phyloP scores from a whole-genome alignment of 2,329 filamentous ascomycete genomes.

The Penicillium nordicum region DNA sequence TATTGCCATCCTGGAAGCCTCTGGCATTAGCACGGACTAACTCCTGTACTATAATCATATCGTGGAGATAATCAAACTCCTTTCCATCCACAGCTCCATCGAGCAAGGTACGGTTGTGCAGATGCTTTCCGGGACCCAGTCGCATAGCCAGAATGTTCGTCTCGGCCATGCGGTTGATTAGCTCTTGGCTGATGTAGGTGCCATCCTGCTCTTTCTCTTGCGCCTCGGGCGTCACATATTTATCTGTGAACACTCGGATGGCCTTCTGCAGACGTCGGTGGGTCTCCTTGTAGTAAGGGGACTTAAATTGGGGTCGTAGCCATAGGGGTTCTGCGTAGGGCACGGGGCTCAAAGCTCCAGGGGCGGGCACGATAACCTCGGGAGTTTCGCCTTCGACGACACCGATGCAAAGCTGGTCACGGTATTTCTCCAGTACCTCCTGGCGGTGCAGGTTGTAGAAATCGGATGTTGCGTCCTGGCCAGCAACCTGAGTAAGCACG shows the following conservation, averaged over 20 bases:
- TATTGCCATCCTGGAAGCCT: conserved; percentile 82
- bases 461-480: conserved; percentile 73
- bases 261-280: conserved; percentile 67
- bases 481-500: conserved; percentile 76
- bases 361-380: conserved; percentile 65
- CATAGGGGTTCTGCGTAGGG: conserved; percentile 85
- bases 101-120: conserved; percentile 67
- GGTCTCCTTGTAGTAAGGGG: conserved; percentile 74
- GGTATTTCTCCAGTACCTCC: conserved; percentile 80
- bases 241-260: conserved; percentile 69
- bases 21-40: conserved; percentile 66
- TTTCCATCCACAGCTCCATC: conserved; percentile 69
- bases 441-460: conserved; percentile 93
- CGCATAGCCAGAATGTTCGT: conserved; percentile 76
- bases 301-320: conserved; percentile 73
- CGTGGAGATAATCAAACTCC: conserved; percentile 85
- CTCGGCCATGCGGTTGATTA: conserved; percentile 76
- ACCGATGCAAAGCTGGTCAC: conserved; percentile 67
- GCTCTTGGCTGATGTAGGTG: conserved; percentile 63
- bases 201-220: conserved; percentile 72
- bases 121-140: conserved; percentile 75
- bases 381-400: conserved; percentile 71
- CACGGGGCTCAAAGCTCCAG: conserved; percentile 70
- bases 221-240: conserved; percentile 69
- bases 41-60: conserved; percentile 73